Evolutionary conservation across 192 early-diverging fungal genomes (phyloP).

Genomic region (Coemansia aciculifera): DNA sequence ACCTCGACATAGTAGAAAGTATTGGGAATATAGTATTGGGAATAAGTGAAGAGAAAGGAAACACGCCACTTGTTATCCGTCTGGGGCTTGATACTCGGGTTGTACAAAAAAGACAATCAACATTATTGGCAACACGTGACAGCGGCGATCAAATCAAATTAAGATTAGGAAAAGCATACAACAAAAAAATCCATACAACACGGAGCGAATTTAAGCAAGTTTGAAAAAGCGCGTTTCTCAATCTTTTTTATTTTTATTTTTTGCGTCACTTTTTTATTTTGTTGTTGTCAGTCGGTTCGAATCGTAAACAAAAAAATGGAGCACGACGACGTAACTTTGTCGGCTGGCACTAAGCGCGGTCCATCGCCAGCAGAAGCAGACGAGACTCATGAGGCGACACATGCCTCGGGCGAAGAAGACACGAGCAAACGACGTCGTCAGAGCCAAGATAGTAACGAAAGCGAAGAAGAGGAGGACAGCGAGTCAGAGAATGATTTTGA

Average conservation of each 20-base stretch:
- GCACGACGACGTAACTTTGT: background rate
- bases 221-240: no score
- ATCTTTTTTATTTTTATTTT: no score
- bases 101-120: no score
- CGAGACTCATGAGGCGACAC: background rate
- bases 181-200: no score
- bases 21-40: background rate
- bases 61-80: background rate
- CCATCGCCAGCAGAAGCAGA: background rate
- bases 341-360: background rate
- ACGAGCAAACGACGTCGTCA: background rate
- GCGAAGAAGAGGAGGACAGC: constrained; percentile 3
- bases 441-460: background rate
- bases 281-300: background rate
- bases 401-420: background rate
- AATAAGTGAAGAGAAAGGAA: background rate
- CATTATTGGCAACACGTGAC: background rate
- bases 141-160: background rate
- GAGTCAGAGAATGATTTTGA: constrained; percentile 29
- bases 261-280: background rate
- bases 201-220: no score
- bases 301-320: background rate
- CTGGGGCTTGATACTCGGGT: no score
- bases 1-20: background rate
- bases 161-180: background rate